A percentile compares a stretch with the other conserved stretches of the same genome.
phyloP scores from a whole-genome alignment of 2,329 filamentous ascomycete species.

The Clathrospora elynae region DNA sequence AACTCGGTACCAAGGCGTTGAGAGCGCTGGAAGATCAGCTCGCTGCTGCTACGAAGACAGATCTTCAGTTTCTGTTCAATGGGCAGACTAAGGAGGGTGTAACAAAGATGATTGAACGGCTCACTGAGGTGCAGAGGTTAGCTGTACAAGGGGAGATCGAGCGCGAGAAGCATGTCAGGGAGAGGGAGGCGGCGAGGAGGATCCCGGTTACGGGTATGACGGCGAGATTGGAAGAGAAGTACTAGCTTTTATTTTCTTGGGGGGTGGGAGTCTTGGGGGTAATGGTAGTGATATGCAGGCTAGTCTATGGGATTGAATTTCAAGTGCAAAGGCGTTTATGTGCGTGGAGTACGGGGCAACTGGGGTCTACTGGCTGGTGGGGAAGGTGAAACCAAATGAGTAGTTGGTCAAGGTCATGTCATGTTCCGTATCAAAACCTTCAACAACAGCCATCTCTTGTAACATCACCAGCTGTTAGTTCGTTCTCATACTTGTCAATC shows the following conservation, averaged over 20 bases:
- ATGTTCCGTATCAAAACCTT: no score
- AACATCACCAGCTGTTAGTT: no score
- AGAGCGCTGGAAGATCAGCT: slow-evolving; percentile 51
- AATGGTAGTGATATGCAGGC: no score
- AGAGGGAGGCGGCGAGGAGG: slow-evolving; percentile 22
- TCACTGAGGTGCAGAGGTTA: slow-evolving; percentile 45
- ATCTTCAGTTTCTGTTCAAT: slow-evolving; percentile 39
- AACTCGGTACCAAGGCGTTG: slow-evolving; percentile 47
- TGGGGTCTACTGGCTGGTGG: no score
- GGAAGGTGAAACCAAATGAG: no score
- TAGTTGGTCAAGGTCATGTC: no score
- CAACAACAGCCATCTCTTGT: no score
- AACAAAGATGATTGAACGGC: slow-evolving; percentile 39
- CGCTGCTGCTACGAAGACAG: slow-evolving; percentile 39
- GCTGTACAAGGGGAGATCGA: slow-evolving; percentile 27
- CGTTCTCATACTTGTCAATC: no score
- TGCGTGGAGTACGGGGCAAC: no score
- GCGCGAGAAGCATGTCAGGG: slow-evolving; percentile 24
- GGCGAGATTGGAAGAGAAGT: slow-evolving; percentile 41
- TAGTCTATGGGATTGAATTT: no score
- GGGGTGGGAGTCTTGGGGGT: neutral
- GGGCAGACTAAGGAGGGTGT: slow-evolving; percentile 31
- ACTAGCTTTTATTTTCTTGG: slow-evolving; percentile 12
- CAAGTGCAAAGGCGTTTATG: no score
- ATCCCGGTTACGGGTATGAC: slow-evolving; percentile 42